phyloP scores from a whole-genome alignment of 179 eudicot species.

The Silene noctiflora region DNA sequence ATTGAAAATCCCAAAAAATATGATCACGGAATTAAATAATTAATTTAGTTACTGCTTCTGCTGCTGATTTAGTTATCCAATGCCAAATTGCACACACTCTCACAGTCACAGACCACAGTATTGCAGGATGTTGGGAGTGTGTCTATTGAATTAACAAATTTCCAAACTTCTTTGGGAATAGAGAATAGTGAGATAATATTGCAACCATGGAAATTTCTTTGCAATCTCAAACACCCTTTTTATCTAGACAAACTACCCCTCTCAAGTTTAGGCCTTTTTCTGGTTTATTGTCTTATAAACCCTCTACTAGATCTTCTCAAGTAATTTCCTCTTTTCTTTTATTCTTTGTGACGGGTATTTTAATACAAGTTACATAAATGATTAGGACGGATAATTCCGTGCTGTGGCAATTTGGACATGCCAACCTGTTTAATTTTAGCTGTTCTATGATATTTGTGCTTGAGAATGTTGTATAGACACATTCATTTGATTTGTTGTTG shows the following conservation, averaged over 20 bases:
- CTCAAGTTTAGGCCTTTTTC: constrained; percentile 30
- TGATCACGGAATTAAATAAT: constrained; percentile 3
- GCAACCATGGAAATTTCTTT: constrained; percentile 28
- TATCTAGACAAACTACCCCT: constrained; percentile 23
- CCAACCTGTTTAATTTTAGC: too few species aligned
- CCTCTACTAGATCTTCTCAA: constrained; percentile 27
- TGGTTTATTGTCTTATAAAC: constrained; percentile 26
- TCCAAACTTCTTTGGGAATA: constrained; percentile 17
- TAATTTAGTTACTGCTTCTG: background rate
- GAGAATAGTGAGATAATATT: background rate
- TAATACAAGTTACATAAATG: too few species aligned
- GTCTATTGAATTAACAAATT: constrained; percentile 1
- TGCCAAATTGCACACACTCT: constrained; percentile 13
- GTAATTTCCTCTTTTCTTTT: constrained; percentile 17
- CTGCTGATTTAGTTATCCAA: constrained; percentile 20
- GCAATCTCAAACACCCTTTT: constrained; percentile 30
- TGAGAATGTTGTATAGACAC: background rate
- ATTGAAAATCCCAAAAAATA: constrained; percentile 17
- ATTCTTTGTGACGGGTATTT: background rate
- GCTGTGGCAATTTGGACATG: too few species aligned
- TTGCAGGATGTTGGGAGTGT: constrained; percentile 10
- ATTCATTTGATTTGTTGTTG: background rate
- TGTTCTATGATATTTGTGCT: background rate
- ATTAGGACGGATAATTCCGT: too few species aligned
- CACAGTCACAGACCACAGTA: too few species aligned